These are phyloP conservation scores for Eucalyptus curtisii DNA, from an alignment of 345 rosid species.

Conservation along the genomic window DNA sequence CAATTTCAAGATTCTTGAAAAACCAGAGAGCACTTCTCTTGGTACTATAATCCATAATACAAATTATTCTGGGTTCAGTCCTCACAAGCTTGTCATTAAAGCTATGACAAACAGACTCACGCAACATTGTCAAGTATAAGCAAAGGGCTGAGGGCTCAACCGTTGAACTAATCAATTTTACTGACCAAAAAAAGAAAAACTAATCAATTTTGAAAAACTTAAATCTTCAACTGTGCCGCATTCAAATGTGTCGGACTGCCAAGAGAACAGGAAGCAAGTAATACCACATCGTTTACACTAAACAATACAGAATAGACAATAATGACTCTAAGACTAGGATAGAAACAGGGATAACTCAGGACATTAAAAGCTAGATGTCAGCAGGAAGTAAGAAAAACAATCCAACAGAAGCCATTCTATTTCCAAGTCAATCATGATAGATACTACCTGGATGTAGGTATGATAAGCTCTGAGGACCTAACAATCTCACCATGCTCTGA, in stretches of 20 bases:
- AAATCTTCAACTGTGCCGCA: background rate
- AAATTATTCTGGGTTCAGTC: background rate
- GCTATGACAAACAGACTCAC: background rate
- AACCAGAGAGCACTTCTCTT: background rate
- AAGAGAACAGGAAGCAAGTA: background rate
- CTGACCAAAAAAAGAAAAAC: background rate
- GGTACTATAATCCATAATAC: background rate
- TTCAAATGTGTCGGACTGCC: background rate
- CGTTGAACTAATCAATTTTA: background rate
- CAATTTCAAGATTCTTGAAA: background rate
- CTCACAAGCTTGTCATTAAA: background rate
- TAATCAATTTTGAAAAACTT: background rate
- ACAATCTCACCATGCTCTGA: constrained; percentile 88
- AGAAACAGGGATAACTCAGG: background rate
- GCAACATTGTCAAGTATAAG: background rate
- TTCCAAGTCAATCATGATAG: background rate
- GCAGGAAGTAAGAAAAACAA: background rate
- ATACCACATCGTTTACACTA: background rate
- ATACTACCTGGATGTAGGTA: constrained; percentile 64
- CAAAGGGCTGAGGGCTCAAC: background rate
- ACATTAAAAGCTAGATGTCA: background rate
- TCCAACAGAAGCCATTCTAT: background rate
- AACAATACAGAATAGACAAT: background rate
- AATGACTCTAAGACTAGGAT: background rate
- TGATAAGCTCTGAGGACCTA: constrained; percentile 51